Conservation (phyloP, 306 rosid genomes). For the Cicer bijugum region DNA sequence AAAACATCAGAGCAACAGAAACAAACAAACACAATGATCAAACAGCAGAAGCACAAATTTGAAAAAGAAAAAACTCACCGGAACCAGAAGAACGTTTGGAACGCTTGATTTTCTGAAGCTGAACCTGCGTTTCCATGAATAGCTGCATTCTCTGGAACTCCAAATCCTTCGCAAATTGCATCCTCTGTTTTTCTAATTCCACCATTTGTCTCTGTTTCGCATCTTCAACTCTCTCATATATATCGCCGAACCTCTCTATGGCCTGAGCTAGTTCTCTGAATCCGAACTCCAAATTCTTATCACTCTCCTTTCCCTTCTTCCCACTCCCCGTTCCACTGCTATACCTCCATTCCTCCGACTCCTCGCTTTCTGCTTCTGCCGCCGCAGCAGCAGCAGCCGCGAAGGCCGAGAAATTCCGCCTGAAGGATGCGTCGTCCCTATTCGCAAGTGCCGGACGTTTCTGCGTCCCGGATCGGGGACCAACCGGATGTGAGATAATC, state of each 20-base stretch:
- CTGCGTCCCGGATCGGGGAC: constrained; percentile 67
- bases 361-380: constrained; percentile 46
- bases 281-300: constrained; percentile 39
- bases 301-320: constrained; percentile 37
- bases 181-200: constrained; percentile 82
- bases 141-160: constrained; percentile 76
- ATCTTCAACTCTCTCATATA: constrained; percentile 72
- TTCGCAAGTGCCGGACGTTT: constrained; percentile 55
- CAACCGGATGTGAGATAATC: constrained; percentile 60
- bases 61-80: constrained; percentile 47
- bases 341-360: constrained; percentile 50
- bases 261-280: constrained; percentile 64
- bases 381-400: constrained; percentile 56
- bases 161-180: constrained; percentile 79
- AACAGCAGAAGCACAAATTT: not conserved
- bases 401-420: constrained; percentile 61
- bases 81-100: constrained; percentile 57
- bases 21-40: not conserved
- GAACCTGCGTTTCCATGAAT: constrained; percentile 72
- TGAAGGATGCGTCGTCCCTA: constrained; percentile 41
- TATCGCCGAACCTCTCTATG: constrained; percentile 62
- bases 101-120: constrained; percentile 66
- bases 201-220: constrained; percentile 69
- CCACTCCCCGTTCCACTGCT: constrained; percentile 40
- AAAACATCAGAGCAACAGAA: not conserved